Conservation (phyloP, 495 filamentous ascomycete genomes). For the Neurospora tetrasperma region DNA sequence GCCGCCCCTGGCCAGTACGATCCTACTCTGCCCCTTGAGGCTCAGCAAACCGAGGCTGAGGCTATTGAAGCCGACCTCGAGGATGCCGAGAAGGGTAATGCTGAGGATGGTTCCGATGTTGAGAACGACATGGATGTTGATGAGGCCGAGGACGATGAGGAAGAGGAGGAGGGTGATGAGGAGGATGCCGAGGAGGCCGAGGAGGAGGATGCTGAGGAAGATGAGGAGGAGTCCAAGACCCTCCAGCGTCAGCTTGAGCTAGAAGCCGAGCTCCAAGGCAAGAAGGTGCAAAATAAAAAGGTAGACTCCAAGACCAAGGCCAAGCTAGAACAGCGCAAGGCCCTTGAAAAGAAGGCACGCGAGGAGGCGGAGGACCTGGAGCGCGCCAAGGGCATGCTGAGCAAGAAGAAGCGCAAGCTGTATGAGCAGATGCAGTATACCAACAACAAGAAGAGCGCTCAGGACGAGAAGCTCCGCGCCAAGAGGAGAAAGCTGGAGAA, state of each 20-base stretch:
- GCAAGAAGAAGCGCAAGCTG: slow-evolving; percentile 81
- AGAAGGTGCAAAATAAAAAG: slow-evolving; percentile 30
- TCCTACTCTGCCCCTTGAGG: slow-evolving; percentile 68
- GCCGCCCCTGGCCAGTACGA: slow-evolving; percentile 75
- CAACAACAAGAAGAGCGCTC: slow-evolving; percentile 74
- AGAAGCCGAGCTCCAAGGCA: slow-evolving; percentile 70
- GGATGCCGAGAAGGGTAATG: slow-evolving; percentile 36
- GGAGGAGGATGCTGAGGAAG: slow-evolving; percentile 35
- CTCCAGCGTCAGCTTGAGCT: slow-evolving; percentile 70
- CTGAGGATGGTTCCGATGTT: slow-evolving; percentile 24
- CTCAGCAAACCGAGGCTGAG: slow-evolving; percentile 75
- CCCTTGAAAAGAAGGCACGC: slow-evolving; percentile 55
- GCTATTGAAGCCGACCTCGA: slow-evolving; percentile 52
- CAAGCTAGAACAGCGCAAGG: slow-evolving; percentile 53
- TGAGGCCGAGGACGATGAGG: slow-evolving; percentile 35
- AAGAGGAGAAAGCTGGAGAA: slow-evolving; percentile 69
- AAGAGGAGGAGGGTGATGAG: slow-evolving; percentile 32
- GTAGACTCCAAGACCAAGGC: slow-evolving; percentile 46
- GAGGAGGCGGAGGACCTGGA: slow-evolving; percentile 77
- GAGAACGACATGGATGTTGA: slow-evolving; percentile 35
- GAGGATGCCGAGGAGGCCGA: slow-evolving; percentile 33
- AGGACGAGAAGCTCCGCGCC: slow-evolving; percentile 58
- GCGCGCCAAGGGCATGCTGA: slow-evolving; percentile 86
- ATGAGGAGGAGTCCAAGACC: slow-evolving; percentile 38
- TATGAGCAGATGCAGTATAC: slow-evolving; percentile 87